Evolutionary conservation across 768 basidiomycete species (phyloP).

Genomic region (Boletus rufocinnamomeus): DNA sequence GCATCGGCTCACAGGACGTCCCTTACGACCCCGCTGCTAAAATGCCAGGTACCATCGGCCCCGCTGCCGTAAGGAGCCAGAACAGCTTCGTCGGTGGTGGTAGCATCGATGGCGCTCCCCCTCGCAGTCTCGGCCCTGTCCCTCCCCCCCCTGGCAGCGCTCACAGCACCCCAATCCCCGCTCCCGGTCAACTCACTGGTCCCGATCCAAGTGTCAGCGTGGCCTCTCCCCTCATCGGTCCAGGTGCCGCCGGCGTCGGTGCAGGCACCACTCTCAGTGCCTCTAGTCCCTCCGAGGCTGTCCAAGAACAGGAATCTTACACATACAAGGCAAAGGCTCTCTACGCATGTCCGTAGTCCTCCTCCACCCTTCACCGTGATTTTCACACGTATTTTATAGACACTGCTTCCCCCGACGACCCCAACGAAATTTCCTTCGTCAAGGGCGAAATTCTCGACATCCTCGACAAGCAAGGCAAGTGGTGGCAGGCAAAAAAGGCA

Average conservation of each 20-base stretch:
- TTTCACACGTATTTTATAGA: slow-evolving; percentile 52
- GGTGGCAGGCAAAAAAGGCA: slow-evolving; percentile 86
- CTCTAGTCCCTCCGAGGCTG: slow-evolving; percentile 29
- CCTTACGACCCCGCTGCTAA: slow-evolving; percentile 63
- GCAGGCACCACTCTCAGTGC: slow-evolving; percentile 41
- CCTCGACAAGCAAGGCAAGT: slow-evolving; percentile 88
- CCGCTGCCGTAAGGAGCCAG: slow-evolving; percentile 46
- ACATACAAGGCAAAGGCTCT: slow-evolving; percentile 84
- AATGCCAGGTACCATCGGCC: slow-evolving; percentile 45
- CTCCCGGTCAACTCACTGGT: slow-evolving; percentile 41
- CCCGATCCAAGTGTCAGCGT: slow-evolving; percentile 49
- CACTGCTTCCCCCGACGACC: slow-evolving; percentile 90
- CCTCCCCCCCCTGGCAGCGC: slow-evolving; percentile 54
- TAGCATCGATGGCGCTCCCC: slow-evolving; percentile 46
- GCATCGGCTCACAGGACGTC: slow-evolving; percentile 63
- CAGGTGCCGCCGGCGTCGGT: slow-evolving; percentile 65
- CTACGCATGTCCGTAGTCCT: slow-evolving; percentile 72
- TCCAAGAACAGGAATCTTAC: slow-evolving; percentile 46
- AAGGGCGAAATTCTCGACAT: slow-evolving; percentile 95
- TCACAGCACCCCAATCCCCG: slow-evolving; percentile 46
- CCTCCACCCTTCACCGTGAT: slow-evolving; percentile 16
- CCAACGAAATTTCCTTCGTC: slow-evolving; percentile 91
- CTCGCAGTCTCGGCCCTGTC: slow-evolving; percentile 55
- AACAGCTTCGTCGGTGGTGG: slow-evolving; percentile 45
- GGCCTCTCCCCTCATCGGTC: slow-evolving; percentile 66